Percentiles rank a stretch among this genome's conserved stretches.
phyloP scores from a whole-genome alignment of 225 moss, liverwort and hornwort genomes.

The Sphagnum tenellum region DNA sequence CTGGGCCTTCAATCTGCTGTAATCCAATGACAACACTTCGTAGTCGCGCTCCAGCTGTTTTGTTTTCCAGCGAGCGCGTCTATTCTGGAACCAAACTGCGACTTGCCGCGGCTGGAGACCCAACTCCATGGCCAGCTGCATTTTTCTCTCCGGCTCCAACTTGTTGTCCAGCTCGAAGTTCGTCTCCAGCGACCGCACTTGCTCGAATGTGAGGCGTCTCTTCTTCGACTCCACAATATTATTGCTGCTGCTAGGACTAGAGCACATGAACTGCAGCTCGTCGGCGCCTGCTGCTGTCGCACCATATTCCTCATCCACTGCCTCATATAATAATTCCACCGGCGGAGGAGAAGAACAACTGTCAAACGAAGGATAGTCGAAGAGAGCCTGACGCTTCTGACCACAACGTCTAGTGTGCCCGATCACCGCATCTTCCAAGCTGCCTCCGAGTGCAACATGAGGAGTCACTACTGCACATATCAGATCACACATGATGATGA shows the following conservation, averaged over 20 bases:
- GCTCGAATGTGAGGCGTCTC: constrained; percentile 72
- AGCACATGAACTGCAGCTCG: too few species aligned
- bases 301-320: constrained; percentile 43
- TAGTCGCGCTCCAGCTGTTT: constrained; percentile 92
- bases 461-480: background rate
- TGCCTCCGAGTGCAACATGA: constrained; percentile 19
- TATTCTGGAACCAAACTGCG: constrained; percentile 98
- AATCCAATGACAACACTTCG: constrained; percentile 69
- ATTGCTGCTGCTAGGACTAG: constrained; percentile 18
- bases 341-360: constrained; percentile 3
- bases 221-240: constrained; percentile 71
- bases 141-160: constrained; percentile 87
- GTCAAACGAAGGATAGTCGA: constrained; percentile 61
- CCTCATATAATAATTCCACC: constrained; percentile 33
- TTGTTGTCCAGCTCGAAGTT: constrained; percentile 94
- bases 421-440: constrained; percentile 69
- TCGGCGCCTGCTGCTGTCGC: constrained; percentile 6
- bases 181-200: constrained; percentile 82
- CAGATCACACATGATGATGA: too few species aligned
- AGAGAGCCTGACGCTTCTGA: constrained; percentile 38
- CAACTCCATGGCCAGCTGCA: constrained; percentile 85
- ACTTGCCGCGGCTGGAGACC: constrained; percentile 90
- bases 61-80: constrained; percentile 94
- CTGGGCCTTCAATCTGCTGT: constrained; percentile 60
- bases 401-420: constrained; percentile 19